These are phyloP conservation scores for Acer yangbiense DNA, from an alignment of 345 rosid species.

Conservation along the genomic window DNA sequence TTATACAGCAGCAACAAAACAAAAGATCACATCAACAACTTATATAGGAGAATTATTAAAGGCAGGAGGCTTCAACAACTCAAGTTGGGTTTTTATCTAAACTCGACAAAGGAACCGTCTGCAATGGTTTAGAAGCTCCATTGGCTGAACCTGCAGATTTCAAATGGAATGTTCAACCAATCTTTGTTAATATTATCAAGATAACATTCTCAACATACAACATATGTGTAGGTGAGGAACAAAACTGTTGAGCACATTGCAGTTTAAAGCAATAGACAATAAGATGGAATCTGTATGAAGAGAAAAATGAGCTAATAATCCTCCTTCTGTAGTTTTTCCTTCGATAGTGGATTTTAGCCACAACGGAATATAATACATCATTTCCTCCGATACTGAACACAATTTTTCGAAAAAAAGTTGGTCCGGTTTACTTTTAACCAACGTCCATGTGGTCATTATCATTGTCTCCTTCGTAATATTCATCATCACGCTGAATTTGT, in stretches of 20 bases:
- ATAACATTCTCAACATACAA: no score
- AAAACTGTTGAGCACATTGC: background rate
- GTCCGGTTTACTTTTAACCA: conserved; percentile 1
- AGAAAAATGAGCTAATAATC: background rate
- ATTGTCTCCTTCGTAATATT: conserved; percentile 82
- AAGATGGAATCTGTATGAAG: background rate
- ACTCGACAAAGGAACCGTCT: no score
- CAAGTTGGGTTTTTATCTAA: no score
- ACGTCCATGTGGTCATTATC: conserved; percentile 72
- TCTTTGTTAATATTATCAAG: no score
- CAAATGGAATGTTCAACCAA: no score
- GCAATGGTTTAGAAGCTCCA: no score
- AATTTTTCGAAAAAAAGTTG: background rate
- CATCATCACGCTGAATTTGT: conserved; percentile 89
- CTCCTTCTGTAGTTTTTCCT: background rate
- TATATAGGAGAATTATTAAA: background rate
- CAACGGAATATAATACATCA: background rate
- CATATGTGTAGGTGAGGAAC: background rate
- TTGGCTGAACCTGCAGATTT: background rate
- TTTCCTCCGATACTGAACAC: background rate
- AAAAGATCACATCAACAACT: background rate
- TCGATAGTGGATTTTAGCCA: background rate
- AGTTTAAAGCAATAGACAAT: background rate
- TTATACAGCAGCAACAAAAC: background rate
- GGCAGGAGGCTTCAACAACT: background rate